A percentile compares a stretch with the other conserved stretches of the same genome.
Evolutionary conservation across 192 early-diverging fungal species (phyloP).

Genomic region (Lunasporangiospora selenospora): DNA sequence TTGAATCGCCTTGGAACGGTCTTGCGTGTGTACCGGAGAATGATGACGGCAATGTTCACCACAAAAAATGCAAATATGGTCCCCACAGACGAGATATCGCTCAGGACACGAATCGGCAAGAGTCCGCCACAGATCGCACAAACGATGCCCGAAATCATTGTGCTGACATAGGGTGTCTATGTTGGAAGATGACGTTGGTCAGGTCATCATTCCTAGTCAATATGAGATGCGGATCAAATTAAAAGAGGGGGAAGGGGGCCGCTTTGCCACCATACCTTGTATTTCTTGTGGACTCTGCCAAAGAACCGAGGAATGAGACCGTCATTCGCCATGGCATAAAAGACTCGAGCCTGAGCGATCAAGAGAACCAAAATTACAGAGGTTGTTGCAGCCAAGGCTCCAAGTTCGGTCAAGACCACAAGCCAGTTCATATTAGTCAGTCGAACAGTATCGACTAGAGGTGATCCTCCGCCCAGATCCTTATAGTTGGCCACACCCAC

Average conservation of each 20-base stretch:
- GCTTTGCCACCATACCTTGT: slow-evolving; percentile 46
- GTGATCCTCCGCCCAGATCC: slow-evolving; percentile 55
- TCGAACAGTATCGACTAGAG: slow-evolving; percentile 57
- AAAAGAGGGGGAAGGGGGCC: too few species aligned
- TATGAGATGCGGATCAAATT: too few species aligned
- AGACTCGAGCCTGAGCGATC: slow-evolving; percentile 88
- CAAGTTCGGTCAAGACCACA: slow-evolving; percentile 77
- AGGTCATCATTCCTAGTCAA: too few species aligned
- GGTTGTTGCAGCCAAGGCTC: slow-evolving; percentile 77
- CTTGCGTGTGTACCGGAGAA: slow-evolving; percentile 79
- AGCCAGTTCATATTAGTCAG: slow-evolving; percentile 67
- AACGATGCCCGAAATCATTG: slow-evolving; percentile 67
- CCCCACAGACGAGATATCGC: slow-evolving; percentile 86
- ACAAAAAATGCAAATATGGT: slow-evolving; percentile 87
- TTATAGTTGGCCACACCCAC: slow-evolving; percentile 75
- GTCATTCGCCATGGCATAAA: slow-evolving; percentile 89
- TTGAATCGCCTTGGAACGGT: slow-evolving; percentile 71
- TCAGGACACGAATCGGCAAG: slow-evolving; percentile 83
- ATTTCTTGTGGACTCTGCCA: slow-evolving; percentile 70
- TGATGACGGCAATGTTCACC: slow-evolving; percentile 77
- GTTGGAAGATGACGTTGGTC: too few species aligned
- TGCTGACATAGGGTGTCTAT: slow-evolving; percentile 77
- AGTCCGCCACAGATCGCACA: slow-evolving; percentile 73
- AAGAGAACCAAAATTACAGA: slow-evolving; percentile 81
- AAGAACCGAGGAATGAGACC: slow-evolving; percentile 81